phyloP scores from a whole-genome alignment of 2,329 filamentous ascomycete genomes.

The Aspergillus japonicus region DNA sequence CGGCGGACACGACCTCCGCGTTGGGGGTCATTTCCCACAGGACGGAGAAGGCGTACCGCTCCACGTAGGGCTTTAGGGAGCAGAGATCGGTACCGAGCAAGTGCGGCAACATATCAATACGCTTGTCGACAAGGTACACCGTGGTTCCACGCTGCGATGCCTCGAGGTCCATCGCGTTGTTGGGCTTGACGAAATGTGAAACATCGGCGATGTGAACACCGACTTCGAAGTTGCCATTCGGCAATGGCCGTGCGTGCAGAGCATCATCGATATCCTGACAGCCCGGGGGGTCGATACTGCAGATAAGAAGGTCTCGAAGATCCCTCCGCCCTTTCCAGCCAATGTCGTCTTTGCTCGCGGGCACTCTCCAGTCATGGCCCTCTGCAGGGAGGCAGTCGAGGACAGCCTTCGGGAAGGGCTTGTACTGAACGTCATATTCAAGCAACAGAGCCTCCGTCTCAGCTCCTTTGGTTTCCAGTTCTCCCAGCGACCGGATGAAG shows the following conservation, averaged over 20 bases:
- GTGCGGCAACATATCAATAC: slow-evolving; percentile 98
- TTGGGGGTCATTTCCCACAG: slow-evolving; percentile 85
- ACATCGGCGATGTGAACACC: slow-evolving; percentile 99
- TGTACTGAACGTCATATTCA: slow-evolving; percentile 96
- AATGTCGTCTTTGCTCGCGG: slow-evolving; percentile 71
- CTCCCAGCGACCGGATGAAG: slow-evolving; percentile 87
- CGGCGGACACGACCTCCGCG: slow-evolving; percentile 78
- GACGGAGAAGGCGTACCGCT: slow-evolving; percentile 82
- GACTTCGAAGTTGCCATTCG: slow-evolving; percentile 93
- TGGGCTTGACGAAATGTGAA: slow-evolving; percentile 97
- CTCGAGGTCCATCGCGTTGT: slow-evolving; percentile 95
- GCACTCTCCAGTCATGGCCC: slow-evolving; percentile 92
- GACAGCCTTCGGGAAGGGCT: slow-evolving; percentile 93
- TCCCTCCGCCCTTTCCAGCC: slow-evolving; percentile 86
- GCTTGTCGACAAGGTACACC: slow-evolving; percentile 97
- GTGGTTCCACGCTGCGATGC: slow-evolving; percentile 92
- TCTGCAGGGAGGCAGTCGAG: slow-evolving; percentile 88
- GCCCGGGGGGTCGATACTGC: slow-evolving; percentile 93
- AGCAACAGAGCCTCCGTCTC: slow-evolving; percentile 93
- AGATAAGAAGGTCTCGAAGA: slow-evolving; percentile 81
- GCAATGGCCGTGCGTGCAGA: slow-evolving; percentile 77
- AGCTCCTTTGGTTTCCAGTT: slow-evolving; percentile 93
- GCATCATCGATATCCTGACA: slow-evolving; percentile 99
- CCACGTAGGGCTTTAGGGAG: slow-evolving; percentile 96
- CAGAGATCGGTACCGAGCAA: slow-evolving; percentile 94